Evolutionary conservation across 352 stramenopile species (phyloP).

Genomic region (Phytophthora pseudosyringae): DNA sequence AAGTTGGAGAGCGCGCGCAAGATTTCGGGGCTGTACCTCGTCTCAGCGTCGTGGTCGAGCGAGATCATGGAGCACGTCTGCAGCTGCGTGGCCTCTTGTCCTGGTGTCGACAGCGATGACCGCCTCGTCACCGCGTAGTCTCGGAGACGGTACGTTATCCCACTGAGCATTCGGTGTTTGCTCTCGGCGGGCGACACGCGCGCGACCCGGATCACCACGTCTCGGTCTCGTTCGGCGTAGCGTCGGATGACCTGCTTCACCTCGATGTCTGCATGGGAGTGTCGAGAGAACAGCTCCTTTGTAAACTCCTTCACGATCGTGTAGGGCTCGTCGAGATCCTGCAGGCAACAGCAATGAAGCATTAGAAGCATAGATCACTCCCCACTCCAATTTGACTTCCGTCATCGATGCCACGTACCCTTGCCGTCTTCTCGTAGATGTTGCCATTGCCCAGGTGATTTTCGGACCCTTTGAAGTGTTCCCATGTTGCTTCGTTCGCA

Average conservation of each 20-base stretch:
- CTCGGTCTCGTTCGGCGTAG: conserved; percentile 32
- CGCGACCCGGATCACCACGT: conserved; percentile 38
- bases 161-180: conserved; percentile 24
- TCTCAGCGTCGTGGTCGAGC: conserved; percentile 32
- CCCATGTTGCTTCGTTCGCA: conserved; percentile 33
- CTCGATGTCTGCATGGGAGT: conserved; percentile 27
- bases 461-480: conserved; percentile 35
- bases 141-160: conserved; percentile 35
- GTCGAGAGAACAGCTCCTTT: conserved; percentile 23
- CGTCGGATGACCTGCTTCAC: conserved; percentile 36
- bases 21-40: conserved; percentile 24
- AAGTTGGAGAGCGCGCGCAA: conserved; percentile 44
- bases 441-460: conserved; percentile 31
- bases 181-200: conserved; percentile 39
- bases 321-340: conserved; percentile 40
- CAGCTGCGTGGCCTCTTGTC: conserved; percentile 27
- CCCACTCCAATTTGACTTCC: background rate
- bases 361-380: background rate
- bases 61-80: conserved; percentile 39
- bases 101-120: conserved; percentile 29
- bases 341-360: conserved; percentile 6
- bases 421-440: conserved; percentile 34
- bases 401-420: conserved; percentile 5
- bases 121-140: conserved; percentile 43
- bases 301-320: conserved; percentile 39